A percentile compares a stretch with the other conserved stretches of the same genome.
Evolutionary conservation across 139 green algal genomes (phyloP).

Genomic region (Yamagishiella unicocca): DNA sequence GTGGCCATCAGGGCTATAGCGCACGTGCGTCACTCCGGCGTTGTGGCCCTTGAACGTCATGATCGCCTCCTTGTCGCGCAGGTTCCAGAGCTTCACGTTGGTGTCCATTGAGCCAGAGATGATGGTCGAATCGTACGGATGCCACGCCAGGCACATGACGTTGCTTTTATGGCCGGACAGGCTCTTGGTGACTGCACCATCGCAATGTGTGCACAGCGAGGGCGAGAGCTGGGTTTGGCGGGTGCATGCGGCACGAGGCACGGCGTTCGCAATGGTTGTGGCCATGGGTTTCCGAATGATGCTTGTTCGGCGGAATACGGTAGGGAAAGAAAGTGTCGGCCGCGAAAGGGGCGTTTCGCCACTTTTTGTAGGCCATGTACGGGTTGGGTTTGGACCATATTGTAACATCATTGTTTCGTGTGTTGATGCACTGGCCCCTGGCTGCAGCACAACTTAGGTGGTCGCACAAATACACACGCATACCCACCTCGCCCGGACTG

Average conservation of each 20-base stretch:
- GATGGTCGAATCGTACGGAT: conserved; percentile 72
- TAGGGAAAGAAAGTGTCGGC: too few species aligned
- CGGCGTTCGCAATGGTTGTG: too few species aligned
- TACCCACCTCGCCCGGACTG: conserved; percentile 62
- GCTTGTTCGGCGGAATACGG: too few species aligned
- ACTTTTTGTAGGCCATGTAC: too few species aligned
- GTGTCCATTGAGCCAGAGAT: conserved; percentile 80
- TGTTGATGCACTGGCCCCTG: too few species aligned
- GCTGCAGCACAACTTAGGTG: too few species aligned
- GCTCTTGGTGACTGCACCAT: conserved; percentile 71
- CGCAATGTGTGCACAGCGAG: background rate
- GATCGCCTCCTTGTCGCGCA: conserved; percentile 76
- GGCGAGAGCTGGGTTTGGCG: too few species aligned
- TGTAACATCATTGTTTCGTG: too few species aligned
- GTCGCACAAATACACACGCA: background rate
- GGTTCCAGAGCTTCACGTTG: conserved; percentile 89
- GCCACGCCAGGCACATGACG: conserved; percentile 79
- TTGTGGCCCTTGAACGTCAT: conserved; percentile 85
- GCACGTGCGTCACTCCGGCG: conserved; percentile 67
- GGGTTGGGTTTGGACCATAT: too few species aligned
- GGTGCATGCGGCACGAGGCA: too few species aligned
- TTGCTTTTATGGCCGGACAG: conserved; percentile 80
- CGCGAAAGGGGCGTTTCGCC: too few species aligned
- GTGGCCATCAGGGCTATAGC: conserved; percentile 85
- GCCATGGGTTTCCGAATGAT: too few species aligned